Base-by-base conservation (phyloP, 2,329 filamentous ascomycete species). In the Chrysosporium keratinophilum region DNA sequence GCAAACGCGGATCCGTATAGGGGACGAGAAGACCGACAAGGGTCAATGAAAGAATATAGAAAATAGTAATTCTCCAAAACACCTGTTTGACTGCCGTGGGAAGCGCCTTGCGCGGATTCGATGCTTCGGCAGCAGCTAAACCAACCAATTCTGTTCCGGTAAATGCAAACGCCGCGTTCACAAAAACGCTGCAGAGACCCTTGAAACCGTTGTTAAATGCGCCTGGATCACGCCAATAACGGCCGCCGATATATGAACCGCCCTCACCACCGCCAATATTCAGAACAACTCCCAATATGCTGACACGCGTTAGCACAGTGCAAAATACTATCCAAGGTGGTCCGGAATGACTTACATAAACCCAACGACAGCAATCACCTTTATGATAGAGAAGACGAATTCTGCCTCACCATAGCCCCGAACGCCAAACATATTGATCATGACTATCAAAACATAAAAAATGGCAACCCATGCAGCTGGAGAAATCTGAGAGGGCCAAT, bases 231-330 rank as follows among this genome's bases (percentile, higher is more conserved):
- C 71, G 73, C 82, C 82, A 85, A 71, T 84, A 85, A 55, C 79
- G 74, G 69, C 85, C 85, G 6, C 83, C 82, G 58, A 77, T 79
- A 54, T 76, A 74, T 61, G 83, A 77, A 57, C 77, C 71, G 56
- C 81, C 77, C 3, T 81, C 81, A 3, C 82, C 84, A 51, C 83
- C 84, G 40, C 84, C 84, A 15, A 79, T 71, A 54, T 80, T 79
- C 47, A 87, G 73, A 59, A 85, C 70, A 54, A 87, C 71, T 12
- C 79, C 78, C 56, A 86, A 74, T 28, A 87, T 66, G 59, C 87
- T 86, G 52, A 43, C n/a, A 11, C 65, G 5, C 64, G 65, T 54
- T 69, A 71, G 44, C 68, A 67, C 47, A 66, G 66, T 55, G 69
- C 66, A 7, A 43, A 17, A 41, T 7, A 42, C 12, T 17, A n/a